Conservation (phyloP, 331 rosid species). For the Quercus phellos region DNA sequence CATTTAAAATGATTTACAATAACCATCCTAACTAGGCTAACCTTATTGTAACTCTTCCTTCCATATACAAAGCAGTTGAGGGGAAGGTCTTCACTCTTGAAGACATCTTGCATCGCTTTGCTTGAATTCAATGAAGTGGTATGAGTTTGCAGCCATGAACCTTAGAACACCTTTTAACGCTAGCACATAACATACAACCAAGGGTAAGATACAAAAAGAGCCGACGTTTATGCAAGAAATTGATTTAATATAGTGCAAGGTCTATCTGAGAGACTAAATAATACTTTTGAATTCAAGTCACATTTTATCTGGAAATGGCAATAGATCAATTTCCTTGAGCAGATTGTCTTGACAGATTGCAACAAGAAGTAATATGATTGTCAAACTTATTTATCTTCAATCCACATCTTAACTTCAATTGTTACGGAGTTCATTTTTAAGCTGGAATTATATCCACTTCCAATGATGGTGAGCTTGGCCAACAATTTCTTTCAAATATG, state of each 20-base stretch:
- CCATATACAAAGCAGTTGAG: neutral
- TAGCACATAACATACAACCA: neutral
- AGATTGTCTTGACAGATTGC: neutral
- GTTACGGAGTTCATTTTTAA: conserved; percentile 70
- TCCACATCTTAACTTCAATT: conserved; percentile 51
- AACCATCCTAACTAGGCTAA: neutral
- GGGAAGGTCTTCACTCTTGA: neutral
- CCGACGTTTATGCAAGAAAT: neutral
- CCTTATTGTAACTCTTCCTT: neutral
- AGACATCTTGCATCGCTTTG: neutral
- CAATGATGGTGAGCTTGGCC: conserved; percentile 42
- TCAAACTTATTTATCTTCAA: conserved; percentile 17
- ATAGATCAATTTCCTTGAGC: neutral
- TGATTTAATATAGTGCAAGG: neutral
- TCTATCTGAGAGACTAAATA: neutral
- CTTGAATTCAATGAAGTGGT: neutral
- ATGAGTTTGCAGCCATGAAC: neutral
- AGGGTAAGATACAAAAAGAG: neutral
- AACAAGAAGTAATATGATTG: neutral
- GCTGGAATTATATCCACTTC: conserved; percentile 86
- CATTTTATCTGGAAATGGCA: neutral
- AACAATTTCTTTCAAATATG: conserved; percentile 62
- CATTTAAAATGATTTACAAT: neutral
- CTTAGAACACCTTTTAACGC: neutral
- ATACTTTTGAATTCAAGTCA: neutral